A percentile compares a stretch with the other conserved stretches of the same genome.
Conservation (phyloP, 1,284 basidiomycete species). For the Apiotrichum siamense region DNA sequence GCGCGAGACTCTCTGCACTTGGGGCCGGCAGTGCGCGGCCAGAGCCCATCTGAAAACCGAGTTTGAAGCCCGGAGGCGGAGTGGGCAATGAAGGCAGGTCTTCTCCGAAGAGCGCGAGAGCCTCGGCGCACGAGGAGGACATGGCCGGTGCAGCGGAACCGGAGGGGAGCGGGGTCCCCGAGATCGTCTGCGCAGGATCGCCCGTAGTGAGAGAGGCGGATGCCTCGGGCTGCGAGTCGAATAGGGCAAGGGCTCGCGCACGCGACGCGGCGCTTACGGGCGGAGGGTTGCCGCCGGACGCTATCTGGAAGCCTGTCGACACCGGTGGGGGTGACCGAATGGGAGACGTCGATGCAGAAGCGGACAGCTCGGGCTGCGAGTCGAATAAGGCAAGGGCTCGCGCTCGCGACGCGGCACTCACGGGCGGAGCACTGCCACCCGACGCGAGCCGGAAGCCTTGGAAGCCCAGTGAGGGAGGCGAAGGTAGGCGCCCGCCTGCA, state of each 20-base stretch:
- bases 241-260: conserved; percentile 3
- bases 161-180: background rate
- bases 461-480: too few relatives aligned
- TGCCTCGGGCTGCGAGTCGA: background rate
- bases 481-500: too few relatives aligned
- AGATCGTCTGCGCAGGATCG: background rate
- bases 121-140: background rate
- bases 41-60: background rate
- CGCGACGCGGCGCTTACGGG: background rate
- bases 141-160: background rate
- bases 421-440: background rate
- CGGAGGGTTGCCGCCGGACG: background rate
- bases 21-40: background rate
- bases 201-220: too few relatives aligned
- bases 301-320: conserved; percentile 1
- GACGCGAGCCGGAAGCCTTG: conserved; percentile 1
- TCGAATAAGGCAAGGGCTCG: conserved; percentile 4
- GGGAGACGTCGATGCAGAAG: background rate
- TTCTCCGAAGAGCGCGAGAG: conserved; percentile 1
- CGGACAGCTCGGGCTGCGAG: background rate
- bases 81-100: background rate
- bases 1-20: background rate
- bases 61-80: background rate
- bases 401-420: background rate
- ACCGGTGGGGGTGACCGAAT: too few relatives aligned